Evolutionary conservation across 1,284 basidiomycete species (phyloP), one percentile per base, ranked within the genome.

Genomic region (Veloporphyrellus conicus): DNA sequence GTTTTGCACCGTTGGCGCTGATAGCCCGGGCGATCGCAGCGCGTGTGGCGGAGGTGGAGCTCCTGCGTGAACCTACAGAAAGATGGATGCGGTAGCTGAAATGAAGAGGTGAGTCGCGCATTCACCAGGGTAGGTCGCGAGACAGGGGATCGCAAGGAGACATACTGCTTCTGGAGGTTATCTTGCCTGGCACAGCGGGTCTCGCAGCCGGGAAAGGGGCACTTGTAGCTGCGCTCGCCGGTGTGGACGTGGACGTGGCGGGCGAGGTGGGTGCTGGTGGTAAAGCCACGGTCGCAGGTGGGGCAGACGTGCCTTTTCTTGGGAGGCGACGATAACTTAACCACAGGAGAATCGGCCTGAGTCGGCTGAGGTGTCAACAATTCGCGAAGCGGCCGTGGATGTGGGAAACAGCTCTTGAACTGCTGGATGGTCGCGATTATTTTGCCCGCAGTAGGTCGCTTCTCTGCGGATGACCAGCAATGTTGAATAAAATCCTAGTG

Each of bases 141-240:
- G 20, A n/a, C 8, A 20, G 22, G 36, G 23, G 36, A 23, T 14
- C 36, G 18, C 2, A n/a, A n/a, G n/a, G n/a, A 10, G 33, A 60
- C 87, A 71, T 49, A 90, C 87, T 90, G 87, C 58, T 90, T 87
- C 53, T 89, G 87, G 11, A 90, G 72, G 55, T 90, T 90, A 59
- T 90, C 87, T 63, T 88, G 86, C 39, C 86, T 72, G 6, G 85
- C 87, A 59, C 87, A 90, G 14, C 85, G 74, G 3, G 86, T 89
- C 54, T 88, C 83, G 62, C 87, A 90, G 29, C 87, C 87, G 19
- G 86, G 87, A 67, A 88, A 89, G 25, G 87, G 87, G 57, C 86
- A 90, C 47, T 81, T 85, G 70, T 88, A 84, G 67, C 87, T 87
- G 48, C 84, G 72, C 60, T 89, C 85, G 44, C 88, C 87, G 8